A percentile compares a stretch with the other conserved stretches of the same genome.
phyloP scores from a whole-genome alignment of 2,329 filamentous ascomycete species.

The Ophiostoma australiae region DNA sequence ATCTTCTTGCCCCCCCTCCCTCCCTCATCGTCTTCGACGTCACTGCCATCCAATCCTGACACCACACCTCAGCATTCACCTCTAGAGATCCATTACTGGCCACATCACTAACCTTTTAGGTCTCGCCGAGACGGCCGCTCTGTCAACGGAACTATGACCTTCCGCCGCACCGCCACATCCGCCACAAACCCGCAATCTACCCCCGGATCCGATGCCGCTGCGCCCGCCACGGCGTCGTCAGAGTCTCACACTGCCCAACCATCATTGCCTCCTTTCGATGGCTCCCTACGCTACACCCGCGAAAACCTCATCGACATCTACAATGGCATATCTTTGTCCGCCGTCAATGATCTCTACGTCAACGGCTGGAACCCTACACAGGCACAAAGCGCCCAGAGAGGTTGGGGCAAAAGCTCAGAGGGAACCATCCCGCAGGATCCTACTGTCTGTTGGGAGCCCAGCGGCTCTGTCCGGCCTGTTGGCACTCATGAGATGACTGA shows the following conservation, averaged over 20 bases:
- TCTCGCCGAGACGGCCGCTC: constrained; percentile 54
- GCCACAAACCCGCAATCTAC: constrained; percentile 34
- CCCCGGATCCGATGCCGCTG: constrained; percentile 24
- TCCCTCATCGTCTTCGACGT: neutral
- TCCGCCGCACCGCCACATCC: constrained; percentile 57
- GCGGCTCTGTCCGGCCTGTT: constrained; percentile 65
- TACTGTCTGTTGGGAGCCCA: constrained; percentile 85
- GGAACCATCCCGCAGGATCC: constrained; percentile 70
- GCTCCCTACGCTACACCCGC: constrained; percentile 64
- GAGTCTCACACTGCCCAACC: constrained; percentile 33
- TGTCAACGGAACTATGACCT: constrained; percentile 59
- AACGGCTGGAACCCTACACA: constrained; percentile 74
- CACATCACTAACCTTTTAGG: constrained; percentile 38
- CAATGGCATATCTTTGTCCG: constrained; percentile 46
- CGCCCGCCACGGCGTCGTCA: constrained; percentile 28
- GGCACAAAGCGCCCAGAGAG: constrained; percentile 59
- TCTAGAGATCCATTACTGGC: neutral
- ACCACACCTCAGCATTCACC: neutral
- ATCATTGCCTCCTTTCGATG: constrained; percentile 41
- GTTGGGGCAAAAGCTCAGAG: constrained; percentile 76
- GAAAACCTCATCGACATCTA: constrained; percentile 75
- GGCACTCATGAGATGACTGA: constrained; percentile 64
- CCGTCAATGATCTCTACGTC: constrained; percentile 64
- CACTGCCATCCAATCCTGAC: neutral
- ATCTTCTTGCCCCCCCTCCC: neutral